Evolutionary conservation across 805 yeast genomes (phyloP).

Genomic region (Metschnikowia similis): DNA sequence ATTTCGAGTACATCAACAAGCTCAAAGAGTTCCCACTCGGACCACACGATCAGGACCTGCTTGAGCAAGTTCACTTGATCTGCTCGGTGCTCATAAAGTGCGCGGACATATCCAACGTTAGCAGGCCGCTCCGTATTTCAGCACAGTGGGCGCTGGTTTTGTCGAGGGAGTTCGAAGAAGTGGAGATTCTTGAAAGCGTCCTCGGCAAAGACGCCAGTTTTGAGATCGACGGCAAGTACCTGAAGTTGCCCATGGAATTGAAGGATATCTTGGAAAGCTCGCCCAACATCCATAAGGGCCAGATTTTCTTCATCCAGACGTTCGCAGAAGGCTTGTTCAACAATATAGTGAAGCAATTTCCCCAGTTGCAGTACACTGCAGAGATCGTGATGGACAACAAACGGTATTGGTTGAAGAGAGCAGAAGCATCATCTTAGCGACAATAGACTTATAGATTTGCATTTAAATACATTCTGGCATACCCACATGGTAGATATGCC

Average conservation of each 20-base stretch:
- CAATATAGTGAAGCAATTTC: constrained; percentile 57
- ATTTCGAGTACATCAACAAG: constrained; percentile 61
- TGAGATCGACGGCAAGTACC: constrained; percentile 19
- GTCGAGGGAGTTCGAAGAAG: constrained; percentile 71
- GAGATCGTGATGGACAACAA: constrained; percentile 52
- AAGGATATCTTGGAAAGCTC: constrained; percentile 43
- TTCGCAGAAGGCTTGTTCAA: constrained; percentile 77
- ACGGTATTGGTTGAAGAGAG: constrained; percentile 47
- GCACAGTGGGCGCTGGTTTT: constrained; percentile 85
- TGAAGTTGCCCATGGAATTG: constrained; percentile 36
- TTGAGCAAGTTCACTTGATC: constrained; percentile 39
- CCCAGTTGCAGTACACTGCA: constrained; percentile 54
- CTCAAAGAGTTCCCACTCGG: constrained; percentile 33
- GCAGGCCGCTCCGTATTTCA: constrained; percentile 71
- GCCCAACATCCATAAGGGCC: constrained; percentile 62
- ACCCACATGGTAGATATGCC: not conserved
- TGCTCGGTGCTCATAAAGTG: constrained; percentile 77
- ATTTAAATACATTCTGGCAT: not conserved
- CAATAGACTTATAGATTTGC: constrained; percentile 4
- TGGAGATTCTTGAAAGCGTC: constrained; percentile 46
- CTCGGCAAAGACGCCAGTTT: constrained; percentile 4
- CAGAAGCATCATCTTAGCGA: constrained; percentile 1
- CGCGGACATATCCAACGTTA: constrained; percentile 93
- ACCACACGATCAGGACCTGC: constrained; percentile 17
- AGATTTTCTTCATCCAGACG: constrained; percentile 74